Evolutionary conservation across 2,329 filamentous ascomycete species (phyloP), one percentile per base, ranked within the genome.

Genomic region (Proliferodiscus dingleyae): DNA sequence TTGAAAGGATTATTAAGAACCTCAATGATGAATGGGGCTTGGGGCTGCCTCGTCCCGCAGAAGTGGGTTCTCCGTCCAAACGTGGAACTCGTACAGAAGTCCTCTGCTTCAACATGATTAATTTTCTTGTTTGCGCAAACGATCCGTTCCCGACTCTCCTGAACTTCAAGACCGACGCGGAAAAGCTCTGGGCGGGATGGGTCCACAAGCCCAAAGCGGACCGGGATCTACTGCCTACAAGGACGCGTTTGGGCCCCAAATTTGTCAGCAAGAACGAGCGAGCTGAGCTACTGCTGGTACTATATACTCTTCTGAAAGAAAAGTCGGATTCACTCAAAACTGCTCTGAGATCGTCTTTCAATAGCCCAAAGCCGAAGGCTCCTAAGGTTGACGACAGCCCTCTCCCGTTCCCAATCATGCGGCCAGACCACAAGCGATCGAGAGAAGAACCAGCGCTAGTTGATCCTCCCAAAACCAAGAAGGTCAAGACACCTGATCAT

Each of bases 201-300:
- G 34, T 47, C 9, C 9, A 21, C 11, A 51, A 54, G 23, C 47
- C 46, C 3, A 45, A 43, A 9, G 51, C 36, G 13, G 51, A 54
- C 1, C 26, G 37, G 5, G 47, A 44, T 41, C 29, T 50, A 11
- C 19, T 54, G n/a, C 49, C 51, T 18, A 21, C 30, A 21, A 6
- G 18, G 4, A 42, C 39, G 5, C 40, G 41, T 9, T 13, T 42
- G 11, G 34, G 24, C 5, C 28, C 7, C 5, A 36, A 33, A 21
- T 38, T 43, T 10, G 7, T 42, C 13, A 43, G 41, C 6, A n/a
- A 32, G 10, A 30, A 13, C 2, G 49, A 50, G 30, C 37, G 38
- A 9, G 23, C 16, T 5, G 2, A 44, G n/a, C 34, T 50, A 10
- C 41, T 51, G 1, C 9, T 30, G 2, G 15, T 43, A 8, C 33